Base-by-base conservation (phyloP, 78 protist genomes). In the Cavenderia fasciculata region DNA sequence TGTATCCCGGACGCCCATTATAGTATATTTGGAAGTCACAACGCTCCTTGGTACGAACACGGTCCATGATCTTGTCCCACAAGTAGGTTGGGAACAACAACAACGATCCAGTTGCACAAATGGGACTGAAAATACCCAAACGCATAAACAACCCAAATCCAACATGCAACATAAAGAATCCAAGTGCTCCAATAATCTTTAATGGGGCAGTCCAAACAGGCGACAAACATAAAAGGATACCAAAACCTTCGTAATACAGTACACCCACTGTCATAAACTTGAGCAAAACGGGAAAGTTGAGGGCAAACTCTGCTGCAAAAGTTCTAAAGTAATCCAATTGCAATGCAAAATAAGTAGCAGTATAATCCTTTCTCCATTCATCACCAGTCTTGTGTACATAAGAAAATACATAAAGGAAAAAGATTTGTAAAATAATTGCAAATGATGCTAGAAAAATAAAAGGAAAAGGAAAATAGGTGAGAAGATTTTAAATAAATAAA, bases 371-470 rank as follows among this genome's bases (percentile, higher is more conserved):
- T 73, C 86, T 68, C 92, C 92, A 85, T 73, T 85, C 92, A 62
- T 85, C 86, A 33, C 92, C 92, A 59, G 92, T 73, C 49, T 85
- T 85, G 47, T 85, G 92, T 5, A 73, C 33, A 62, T 73, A 71
- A 19, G 92, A 85, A 43, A 85, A 85, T 23, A 54, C 46, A 51
- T 85, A 85, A 31, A 85, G 47, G 74, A 85, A 73, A 47, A 43
- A 14, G 62, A 85, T 40, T 62, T 85, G 92, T 44, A 59, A 43
- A 8, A 85, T 59, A 34, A 51, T 27, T 34, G 92, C 78, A 71
- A 85, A n/a, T 62, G 92, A 33, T n/a, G 52, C 88, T 66, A 74
- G 33, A 33, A 31, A 51, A 31, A 18, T n/a, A 33, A 46, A 38
- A 23, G 23, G 2, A 56, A 36, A 16, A 44, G 21, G 4, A 36